Evolutionary conservation across 2,329 filamentous ascomycete genomes (phyloP), one percentile per base, ranked within the genome.

Genomic region (Talaromyces verruculosus): DNA sequence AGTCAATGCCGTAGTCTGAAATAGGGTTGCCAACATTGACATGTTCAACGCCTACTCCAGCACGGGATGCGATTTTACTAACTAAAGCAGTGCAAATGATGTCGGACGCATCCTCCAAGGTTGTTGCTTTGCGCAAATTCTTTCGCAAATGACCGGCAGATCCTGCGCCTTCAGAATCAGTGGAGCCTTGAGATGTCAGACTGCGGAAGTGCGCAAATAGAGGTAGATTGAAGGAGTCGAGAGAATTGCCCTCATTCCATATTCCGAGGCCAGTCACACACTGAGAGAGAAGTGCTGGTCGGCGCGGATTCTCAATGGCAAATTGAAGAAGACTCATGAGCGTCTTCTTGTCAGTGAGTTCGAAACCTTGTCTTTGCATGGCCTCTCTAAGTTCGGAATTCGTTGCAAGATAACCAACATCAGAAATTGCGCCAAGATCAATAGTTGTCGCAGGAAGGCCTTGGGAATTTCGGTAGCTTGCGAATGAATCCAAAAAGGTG

Each of bases 401-500:
- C 64, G 8, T 74, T 4, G 73, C 72, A 1, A 76, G 70, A 69
- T 72, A 76, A 5, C 77, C 78, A 1, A 78, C 72, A n/a, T 68
- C 71, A 0, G 72, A 70, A 22, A 80, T 73, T 41, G 69, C 70
- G 8, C 76, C 76, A 0, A 80, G 67, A 55, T 76, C 73, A 10
- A 76, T 60, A n/a, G 69, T 68, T 19, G 69, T 63, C 22, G 69
- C 71, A 5, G 67, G 68, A 10, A 71, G 67, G 25, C 74, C 73
- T 3, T 65, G 66, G 1, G 65, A 30, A 8, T 51, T 47, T 6
- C 77, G 75, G 33, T 74, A 70, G 2, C 68, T 70, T 3, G 75
- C 76, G 3, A 80, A 64, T 0, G 76, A 72, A 57, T 80, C 78
- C 64, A 80, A 74, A 69, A 75, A 82, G 1, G 76, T 74, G 59